Evolutionary conservation across 1,284 basidiomycete genomes (phyloP).

Genomic region (Takashimella koratensis): DNA sequence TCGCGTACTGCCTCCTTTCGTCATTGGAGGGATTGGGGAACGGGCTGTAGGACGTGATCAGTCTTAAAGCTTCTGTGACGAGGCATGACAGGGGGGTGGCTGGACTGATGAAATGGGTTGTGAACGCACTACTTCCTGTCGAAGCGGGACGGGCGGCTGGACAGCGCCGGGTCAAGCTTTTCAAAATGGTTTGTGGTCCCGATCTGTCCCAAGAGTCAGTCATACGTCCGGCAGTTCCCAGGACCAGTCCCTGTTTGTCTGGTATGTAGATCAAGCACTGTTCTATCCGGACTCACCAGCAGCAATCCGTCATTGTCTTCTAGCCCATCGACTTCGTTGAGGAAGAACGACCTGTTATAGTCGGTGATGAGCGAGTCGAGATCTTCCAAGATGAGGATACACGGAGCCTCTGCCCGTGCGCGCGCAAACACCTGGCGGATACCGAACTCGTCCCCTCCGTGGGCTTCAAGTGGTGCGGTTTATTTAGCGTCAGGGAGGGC

Average conservation of each 20-base stretch:
- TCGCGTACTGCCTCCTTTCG: conserved; percentile 62
- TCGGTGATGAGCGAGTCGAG: conserved; percentile 74
- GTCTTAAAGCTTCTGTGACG: background rate
- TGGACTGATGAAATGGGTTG: too few species aligned
- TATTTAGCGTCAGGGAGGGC: too few species aligned
- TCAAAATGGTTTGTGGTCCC: conserved; percentile 81
- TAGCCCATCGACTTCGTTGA: conserved; percentile 64
- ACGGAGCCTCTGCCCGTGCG: conserved; percentile 55
- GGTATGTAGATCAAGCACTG: background rate
- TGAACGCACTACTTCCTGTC: conserved; percentile 72
- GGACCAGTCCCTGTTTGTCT: too few species aligned
- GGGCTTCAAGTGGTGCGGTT: too few species aligned
- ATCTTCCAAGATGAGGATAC: conserved; percentile 73
- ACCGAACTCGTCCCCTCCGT: conserved; percentile 11
- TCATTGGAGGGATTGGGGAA: conserved; percentile 59
- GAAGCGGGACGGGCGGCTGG: conserved; percentile 71
- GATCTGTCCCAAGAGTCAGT: conserved; percentile 45
- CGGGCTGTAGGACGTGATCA: conserved; percentile 26
- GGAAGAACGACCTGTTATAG: conserved; percentile 72
- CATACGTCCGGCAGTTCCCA: too few species aligned
- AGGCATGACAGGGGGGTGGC: too few species aligned
- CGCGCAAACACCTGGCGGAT: conserved; percentile 30
- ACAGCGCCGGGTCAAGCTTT: conserved; percentile 67
- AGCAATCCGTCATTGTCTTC: conserved; percentile 69
- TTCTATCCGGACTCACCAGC: conserved; percentile 51